phyloP scores from a whole-genome alignment of 352 stramenopile genomes.

The Pilasporangium apinafurcum region DNA sequence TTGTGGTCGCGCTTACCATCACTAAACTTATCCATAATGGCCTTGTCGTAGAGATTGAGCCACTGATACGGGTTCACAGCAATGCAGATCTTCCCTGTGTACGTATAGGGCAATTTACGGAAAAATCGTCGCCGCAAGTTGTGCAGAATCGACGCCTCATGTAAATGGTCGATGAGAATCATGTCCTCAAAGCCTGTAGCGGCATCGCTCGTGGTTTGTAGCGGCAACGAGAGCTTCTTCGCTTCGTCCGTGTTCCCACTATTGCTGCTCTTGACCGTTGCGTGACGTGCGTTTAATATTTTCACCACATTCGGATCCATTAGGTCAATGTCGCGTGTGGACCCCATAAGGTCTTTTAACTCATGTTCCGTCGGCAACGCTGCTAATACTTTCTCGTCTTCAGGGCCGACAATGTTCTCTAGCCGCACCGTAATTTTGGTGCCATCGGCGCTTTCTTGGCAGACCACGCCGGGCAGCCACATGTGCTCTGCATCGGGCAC shows the following conservation, averaged over 20 bases:
- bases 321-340: slow-evolving; percentile 44
- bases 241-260: slow-evolving; percentile 8
- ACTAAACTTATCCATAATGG: slow-evolving; percentile 65
- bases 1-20: slow-evolving; percentile 70
- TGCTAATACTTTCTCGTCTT: slow-evolving; percentile 31
- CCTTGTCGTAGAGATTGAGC: slow-evolving; percentile 75
- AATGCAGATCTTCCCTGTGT: slow-evolving; percentile 86
- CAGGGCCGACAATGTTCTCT: slow-evolving; percentile 53
- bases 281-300: slow-evolving; percentile 54
- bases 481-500: slow-evolving; percentile 68
- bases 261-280: slow-evolving; percentile 29
- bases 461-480: slow-evolving; percentile 75
- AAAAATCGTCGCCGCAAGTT: slow-evolving; percentile 79
- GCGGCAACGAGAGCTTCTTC: slow-evolving; percentile 31
- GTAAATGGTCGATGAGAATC: slow-evolving; percentile 84
- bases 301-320: slow-evolving; percentile 48
- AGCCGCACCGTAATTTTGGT: slow-evolving; percentile 54
- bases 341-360: slow-evolving; percentile 45
- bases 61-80: slow-evolving; percentile 87
- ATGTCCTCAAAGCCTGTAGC: slow-evolving; percentile 77
- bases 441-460: slow-evolving; percentile 28
- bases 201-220: slow-evolving; percentile 63
- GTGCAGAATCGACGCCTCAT: slow-evolving; percentile 84
- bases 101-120: slow-evolving; percentile 76
- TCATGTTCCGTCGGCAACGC: slow-evolving; percentile 37